Evolutionary conservation across 2,329 filamentous ascomycete species (phyloP), one percentile per base, ranked within the genome.

Genomic region (Fusarium poae): DNA sequence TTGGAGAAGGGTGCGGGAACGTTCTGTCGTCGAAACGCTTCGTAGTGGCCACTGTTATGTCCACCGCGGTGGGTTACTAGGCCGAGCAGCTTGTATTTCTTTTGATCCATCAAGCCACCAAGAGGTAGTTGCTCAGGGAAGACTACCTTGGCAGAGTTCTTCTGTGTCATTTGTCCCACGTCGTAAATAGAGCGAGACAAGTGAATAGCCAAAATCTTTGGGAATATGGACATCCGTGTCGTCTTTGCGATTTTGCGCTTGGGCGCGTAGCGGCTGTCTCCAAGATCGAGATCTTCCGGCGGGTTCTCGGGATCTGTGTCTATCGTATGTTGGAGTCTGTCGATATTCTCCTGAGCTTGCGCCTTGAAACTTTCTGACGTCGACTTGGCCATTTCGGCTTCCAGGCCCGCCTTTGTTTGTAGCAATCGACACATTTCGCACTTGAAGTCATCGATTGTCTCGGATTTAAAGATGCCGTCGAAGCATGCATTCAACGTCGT

Each of bases 21-120:
- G 61, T 92, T 91, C 79, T 98, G 96, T 37, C 96, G 88, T 34
- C 96, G 88, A 79, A 98, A 98, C 1, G 94, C 95, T 78, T 99
- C 96, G 81, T 99, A 99, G 77, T 99, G 96, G 1, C 96, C 96
- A 74, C 94, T 97, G 76, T 97, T 91, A 77, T 99, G 96, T 66
- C 92, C 97, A 37, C 96, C 96, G 75, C 97, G 97, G 77, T 99
- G 96, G 23, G 93, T 97, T 35, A 99, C 93, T 35, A 97, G 88
- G 15, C 91, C 93, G 1, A 97, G 86, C 7, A 99, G 84, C 73
- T 90, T 93, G 80, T 97, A 99, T 76, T 88, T 91, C 68, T 89
- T 91, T 74, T 91, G 89, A 58, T 91, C 87, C 43, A 96, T 80
- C 25, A 98, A 82, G 1, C 93, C 89, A 2, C 96, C 96, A 5